Evolutionary conservation across 345 rosid genomes (phyloP).

Genomic region (Gossypium australe): DNA sequence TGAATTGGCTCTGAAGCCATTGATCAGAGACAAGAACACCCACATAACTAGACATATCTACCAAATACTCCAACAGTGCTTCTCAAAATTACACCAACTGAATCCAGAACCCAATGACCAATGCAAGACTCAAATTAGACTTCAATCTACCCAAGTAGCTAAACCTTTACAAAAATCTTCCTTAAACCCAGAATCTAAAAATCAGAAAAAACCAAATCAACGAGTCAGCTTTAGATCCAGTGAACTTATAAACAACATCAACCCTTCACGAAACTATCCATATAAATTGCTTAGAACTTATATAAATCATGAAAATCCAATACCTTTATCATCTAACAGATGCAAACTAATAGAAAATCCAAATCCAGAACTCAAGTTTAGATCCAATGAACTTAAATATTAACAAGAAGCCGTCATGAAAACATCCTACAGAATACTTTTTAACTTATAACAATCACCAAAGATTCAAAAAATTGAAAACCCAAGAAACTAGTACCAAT

Average conservation of each 20-base stretch:
- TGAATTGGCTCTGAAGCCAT: conserved; percentile 80
- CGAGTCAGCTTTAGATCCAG: not conserved
- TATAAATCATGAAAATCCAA: not conserved
- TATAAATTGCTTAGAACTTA: not conserved
- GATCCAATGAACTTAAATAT: conserved; percentile 17
- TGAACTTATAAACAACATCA: not conserved
- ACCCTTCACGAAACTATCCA: conserved; percentile 3
- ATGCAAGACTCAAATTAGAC: not conserved
- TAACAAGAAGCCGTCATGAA: conserved; percentile 1
- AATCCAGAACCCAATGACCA: conserved; percentile 26
- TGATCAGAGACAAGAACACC: conserved; percentile 81
- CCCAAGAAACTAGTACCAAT: conserved; percentile 1
- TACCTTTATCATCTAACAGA: not conserved
- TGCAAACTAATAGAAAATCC: not conserved
- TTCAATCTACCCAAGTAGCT: not conserved
- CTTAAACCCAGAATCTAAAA: conserved; percentile 6
- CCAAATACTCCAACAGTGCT: conserved; percentile 15
- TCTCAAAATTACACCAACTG: conserved; percentile 9
- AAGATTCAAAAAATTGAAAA: conserved; percentile 8
- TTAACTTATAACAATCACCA: not conserved
- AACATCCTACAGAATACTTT: not conserved
- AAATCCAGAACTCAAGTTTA: conserved; percentile 19
- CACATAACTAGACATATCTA: conserved; percentile 61
- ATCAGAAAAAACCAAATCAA: conserved; percentile 10
- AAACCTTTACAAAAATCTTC: not conserved